phyloP scores from a whole-genome alignment of 2,329 filamentous ascomycete genomes.

The Colletotrichum gloeosporioides region DNA sequence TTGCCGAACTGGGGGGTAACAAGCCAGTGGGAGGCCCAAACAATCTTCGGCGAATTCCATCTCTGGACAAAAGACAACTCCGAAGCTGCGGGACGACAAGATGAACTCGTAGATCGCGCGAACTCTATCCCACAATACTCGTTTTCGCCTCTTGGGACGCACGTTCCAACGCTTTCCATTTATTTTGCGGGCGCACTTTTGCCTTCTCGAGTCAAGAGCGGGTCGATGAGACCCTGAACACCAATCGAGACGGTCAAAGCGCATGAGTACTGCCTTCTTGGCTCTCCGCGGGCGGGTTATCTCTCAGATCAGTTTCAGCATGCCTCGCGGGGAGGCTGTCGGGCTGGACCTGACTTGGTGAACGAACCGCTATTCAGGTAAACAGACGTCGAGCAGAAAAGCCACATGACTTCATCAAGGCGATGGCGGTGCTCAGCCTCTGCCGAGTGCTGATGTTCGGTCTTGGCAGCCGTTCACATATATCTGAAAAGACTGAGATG shows the following conservation, averaged over 20 bases:
- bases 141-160: background rate
- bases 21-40: background rate
- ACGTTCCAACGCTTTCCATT: background rate
- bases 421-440: background rate
- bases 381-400: background rate
- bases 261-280: background rate
- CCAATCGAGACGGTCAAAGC: background rate
- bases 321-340: background rate
- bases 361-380: background rate
- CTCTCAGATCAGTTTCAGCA: slow-evolving; percentile 2
- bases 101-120: background rate
- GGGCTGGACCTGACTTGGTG: background rate
- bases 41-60: background rate
- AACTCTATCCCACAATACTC: slow-evolving; percentile 2
- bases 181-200: background rate
- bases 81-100: background rate
- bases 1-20: background rate
- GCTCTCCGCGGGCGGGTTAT: background rate
- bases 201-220: background rate
- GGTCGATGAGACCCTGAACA: background rate
- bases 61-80: background rate
- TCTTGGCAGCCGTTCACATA: background rate
- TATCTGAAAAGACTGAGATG: background rate
- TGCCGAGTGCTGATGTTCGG: background rate
- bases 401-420: background rate